Evolutionary conservation across 106 monocot species (phyloP).

Genomic region (Dioscorea dumetorum): DNA sequence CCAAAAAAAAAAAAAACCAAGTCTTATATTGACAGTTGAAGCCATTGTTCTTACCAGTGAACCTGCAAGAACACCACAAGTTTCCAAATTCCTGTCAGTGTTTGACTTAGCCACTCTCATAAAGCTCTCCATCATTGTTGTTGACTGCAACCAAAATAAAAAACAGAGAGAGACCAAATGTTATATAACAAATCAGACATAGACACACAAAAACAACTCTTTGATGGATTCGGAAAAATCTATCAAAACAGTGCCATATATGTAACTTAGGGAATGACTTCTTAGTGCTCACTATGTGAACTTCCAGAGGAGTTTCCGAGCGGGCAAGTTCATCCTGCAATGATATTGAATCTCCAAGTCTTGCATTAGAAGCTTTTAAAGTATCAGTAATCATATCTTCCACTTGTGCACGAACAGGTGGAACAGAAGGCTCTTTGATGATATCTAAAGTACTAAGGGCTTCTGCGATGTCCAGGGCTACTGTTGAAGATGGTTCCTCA

Average conservation of each 20-base stretch:
- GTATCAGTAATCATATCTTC: conserved; percentile 39
- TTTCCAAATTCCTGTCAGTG: conserved; percentile 78
- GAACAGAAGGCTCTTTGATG: conserved; percentile 61
- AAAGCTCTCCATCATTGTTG: conserved; percentile 81
- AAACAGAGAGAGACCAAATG: neutral
- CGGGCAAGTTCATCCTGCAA: conserved; percentile 50
- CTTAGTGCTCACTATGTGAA: conserved; percentile 60
- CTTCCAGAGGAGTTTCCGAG: conserved; percentile 71
- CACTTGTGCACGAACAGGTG: conserved; percentile 77
- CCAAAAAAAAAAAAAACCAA: neutral
- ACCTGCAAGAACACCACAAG: conserved; percentile 97
- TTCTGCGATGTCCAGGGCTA: conserved; percentile 22
- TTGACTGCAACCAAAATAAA: conserved; percentile 44
- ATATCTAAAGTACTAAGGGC: conserved; percentile 44
- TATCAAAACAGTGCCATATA: neutral
- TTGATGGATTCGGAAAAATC: no score
- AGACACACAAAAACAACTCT: neutral
- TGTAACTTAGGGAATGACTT: neutral
- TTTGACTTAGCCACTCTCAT: conserved; percentile 87
- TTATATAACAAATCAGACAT: neutral
- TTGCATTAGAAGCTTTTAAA: conserved; percentile 27
- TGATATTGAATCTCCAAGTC: conserved; percentile 20
- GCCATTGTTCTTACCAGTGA: conserved; percentile 66
- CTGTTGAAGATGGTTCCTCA: conserved; percentile 33
- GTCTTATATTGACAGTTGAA: neutral